Evolutionary conservation across 176 grass and related monocot species (phyloP).

Genomic region (Alloteropsis semialata): DNA sequence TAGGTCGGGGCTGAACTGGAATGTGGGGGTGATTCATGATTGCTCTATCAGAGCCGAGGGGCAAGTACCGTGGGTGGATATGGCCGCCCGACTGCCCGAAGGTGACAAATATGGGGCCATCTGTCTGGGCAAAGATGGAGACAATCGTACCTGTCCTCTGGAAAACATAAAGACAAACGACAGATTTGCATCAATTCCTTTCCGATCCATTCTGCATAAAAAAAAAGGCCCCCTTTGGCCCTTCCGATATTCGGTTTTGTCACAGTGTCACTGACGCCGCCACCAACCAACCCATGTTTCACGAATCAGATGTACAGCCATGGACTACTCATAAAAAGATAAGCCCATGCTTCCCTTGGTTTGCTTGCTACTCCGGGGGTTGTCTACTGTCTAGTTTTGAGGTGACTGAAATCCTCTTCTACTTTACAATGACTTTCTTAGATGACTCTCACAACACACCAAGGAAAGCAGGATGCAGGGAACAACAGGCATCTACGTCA

Average conservation of each 20-base stretch:
- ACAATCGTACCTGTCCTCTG: neutral
- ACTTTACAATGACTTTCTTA: too few relatives aligned
- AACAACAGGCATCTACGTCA: too few relatives aligned
- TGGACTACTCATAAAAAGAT: too few relatives aligned
- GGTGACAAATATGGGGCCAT: neutral
- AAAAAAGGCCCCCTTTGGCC: neutral
- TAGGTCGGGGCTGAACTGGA: neutral
- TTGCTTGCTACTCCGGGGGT: too few relatives aligned
- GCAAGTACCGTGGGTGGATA: neutral
- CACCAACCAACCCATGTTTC: neutral
- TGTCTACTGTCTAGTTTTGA: too few relatives aligned
- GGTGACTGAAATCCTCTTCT: too few relatives aligned
- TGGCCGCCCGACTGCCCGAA: neutral
- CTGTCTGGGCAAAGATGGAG: neutral
- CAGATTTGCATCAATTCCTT: neutral
- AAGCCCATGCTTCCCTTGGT: too few relatives aligned
- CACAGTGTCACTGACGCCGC: neutral
- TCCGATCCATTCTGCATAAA: neutral
- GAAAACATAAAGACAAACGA: neutral
- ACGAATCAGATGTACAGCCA: too few relatives aligned
- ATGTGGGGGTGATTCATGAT: too few relatives aligned
- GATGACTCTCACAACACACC: too few relatives aligned
- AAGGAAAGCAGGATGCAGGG: too few relatives aligned
- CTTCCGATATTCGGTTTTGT: neutral
- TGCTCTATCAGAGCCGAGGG: neutral